These are phyloP conservation scores for Starmerella potacharoeniae DNA, from an alignment of 805 yeast genomes.

Conservation along the genomic window DNA sequence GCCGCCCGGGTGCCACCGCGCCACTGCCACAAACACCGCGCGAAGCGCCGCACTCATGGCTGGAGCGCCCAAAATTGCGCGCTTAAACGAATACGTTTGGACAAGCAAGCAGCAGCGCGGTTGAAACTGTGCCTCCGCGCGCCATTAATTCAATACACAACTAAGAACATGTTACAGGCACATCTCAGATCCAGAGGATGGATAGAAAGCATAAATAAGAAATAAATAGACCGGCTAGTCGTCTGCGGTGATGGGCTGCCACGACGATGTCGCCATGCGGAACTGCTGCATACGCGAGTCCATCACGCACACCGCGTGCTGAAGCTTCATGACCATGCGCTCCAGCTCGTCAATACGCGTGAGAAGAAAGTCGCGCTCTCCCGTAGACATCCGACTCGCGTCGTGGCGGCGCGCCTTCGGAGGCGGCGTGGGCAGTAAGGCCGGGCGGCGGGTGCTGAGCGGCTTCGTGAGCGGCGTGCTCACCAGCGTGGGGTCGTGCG, in stretches of 20 bases:
- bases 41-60: too few relatives aligned
- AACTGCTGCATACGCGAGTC: background rate
- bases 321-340: background rate
- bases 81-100: too few relatives aligned
- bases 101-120: too few relatives aligned
- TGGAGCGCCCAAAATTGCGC: too few relatives aligned
- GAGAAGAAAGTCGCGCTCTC: background rate
- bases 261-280: conserved; percentile 2
- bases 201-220: background rate
- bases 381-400: background rate
- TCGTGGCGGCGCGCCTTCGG: background rate
- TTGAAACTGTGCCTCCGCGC: too few relatives aligned
- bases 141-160: too few relatives aligned
- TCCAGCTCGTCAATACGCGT: conserved; percentile 2
- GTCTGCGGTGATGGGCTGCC: background rate
- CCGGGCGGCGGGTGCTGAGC: background rate
- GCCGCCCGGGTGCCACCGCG: background rate
- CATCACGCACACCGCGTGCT: background rate
- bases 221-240: background rate
- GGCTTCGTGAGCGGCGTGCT: background rate
- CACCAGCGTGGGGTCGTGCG: background rate
- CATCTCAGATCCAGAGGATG: too few relatives aligned
- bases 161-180: too few relatives aligned
- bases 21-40: background rate
- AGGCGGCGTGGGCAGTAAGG: background rate